phyloP scores from a whole-genome alignment of 371 early-diverging fungal genomes.

The Parasitella parasitica region DNA sequence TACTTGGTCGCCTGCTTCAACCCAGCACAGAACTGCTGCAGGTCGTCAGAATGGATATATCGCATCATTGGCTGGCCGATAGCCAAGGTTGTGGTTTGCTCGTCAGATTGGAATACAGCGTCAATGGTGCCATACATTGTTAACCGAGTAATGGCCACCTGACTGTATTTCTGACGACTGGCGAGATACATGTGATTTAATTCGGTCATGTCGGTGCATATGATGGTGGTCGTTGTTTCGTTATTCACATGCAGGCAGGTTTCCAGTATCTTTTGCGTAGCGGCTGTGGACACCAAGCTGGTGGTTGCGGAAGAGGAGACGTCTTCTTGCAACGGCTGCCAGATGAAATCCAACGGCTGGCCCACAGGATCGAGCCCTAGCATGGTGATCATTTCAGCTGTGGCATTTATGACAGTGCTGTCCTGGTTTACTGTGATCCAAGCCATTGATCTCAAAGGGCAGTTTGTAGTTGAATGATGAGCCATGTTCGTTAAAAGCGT shows the following conservation, averaged over 20 bases:
- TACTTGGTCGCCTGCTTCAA: conserved; percentile 11
- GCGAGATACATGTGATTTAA: conserved; percentile 6
- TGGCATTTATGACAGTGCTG: conserved; percentile 1
- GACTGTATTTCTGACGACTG: background rate
- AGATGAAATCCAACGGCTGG: conserved; percentile 6
- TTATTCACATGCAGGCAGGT: conserved; percentile 10
- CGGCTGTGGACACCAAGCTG: background rate
- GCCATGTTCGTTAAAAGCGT: too few relatives aligned
- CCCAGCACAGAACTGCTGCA: conserved; percentile 17
- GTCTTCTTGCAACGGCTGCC: conserved; percentile 3
- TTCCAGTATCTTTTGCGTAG: background rate
- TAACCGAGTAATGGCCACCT: conserved; percentile 17
- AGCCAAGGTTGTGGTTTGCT: background rate
- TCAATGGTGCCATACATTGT: conserved; percentile 32
- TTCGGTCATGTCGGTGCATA: conserved; percentile 23
- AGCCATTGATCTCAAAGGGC: conserved; percentile 26
- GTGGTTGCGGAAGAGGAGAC: background rate
- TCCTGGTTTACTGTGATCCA: conserved; percentile 15
- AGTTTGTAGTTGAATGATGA: conserved; percentile 14
- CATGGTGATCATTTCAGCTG: conserved; percentile 14
- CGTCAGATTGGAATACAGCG: conserved; percentile 5
- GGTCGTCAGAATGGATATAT: conserved; percentile 25
- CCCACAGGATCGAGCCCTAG: conserved; percentile 10
- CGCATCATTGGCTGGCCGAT: conserved; percentile 30
- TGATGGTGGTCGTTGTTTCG: background rate